phyloP scores from a whole-genome alignment of 2,329 filamentous ascomycete species.

The Monilinia polystroma region DNA sequence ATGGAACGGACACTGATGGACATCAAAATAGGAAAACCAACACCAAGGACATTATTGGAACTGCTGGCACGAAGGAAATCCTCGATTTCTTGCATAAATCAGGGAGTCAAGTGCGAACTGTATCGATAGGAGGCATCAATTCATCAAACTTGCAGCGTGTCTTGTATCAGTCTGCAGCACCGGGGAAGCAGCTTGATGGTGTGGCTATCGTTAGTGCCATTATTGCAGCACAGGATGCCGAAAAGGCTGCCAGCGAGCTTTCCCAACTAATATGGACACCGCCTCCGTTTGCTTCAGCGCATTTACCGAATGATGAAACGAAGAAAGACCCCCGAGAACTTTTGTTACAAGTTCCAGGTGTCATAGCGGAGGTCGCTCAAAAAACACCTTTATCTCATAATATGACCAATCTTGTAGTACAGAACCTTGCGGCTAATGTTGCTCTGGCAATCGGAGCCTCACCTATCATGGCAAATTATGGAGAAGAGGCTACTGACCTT shows the following conservation, averaged over 20 bases:
- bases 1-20: neutral
- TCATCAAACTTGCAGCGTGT: conserved; percentile 71
- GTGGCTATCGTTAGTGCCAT: conserved; percentile 90
- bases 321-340: conserved; percentile 33
- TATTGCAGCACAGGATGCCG: conserved; percentile 68
- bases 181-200: conserved; percentile 66
- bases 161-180: conserved; percentile 62
- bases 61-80: conserved; percentile 67
- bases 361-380: conserved; percentile 61
- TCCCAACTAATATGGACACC: conserved; percentile 49
- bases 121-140: conserved; percentile 90
- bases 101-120: conserved; percentile 54
- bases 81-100: conserved; percentile 54
- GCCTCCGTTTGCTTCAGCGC: conserved; percentile 34
- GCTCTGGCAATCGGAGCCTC: conserved; percentile 80
- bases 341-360: conserved; percentile 34
- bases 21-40: conserved; percentile 69
- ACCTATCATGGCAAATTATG: conserved; percentile 92
- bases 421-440: conserved; percentile 92
- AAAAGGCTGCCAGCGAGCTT: conserved; percentile 60
- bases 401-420: conserved; percentile 96
- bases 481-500: conserved; percentile 78
- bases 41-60: conserved; percentile 77
- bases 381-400: conserved; percentile 81
- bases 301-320: conserved; percentile 24